A percentile compares a stretch with the other conserved stretches of the same genome.
Evolutionary conservation across 2,329 filamentous ascomycete genomes (phyloP).

Genomic region (Uncinocarpus reesii): DNA sequence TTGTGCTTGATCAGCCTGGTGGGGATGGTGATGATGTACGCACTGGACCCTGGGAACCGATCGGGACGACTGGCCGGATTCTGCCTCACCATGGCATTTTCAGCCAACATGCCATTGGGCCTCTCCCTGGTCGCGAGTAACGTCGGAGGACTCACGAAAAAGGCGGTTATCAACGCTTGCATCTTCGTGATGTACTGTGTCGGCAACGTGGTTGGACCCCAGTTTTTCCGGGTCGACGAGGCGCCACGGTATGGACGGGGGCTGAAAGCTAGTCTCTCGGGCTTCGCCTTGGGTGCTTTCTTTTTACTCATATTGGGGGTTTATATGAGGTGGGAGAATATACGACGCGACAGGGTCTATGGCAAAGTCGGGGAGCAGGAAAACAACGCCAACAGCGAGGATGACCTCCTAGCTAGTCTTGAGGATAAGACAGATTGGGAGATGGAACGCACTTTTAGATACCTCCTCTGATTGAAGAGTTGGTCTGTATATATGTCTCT

Average conservation of each 20-base stretch:
- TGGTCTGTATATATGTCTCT: not conserved
- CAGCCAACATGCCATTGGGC: not conserved
- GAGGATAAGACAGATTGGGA: constrained; percentile 2
- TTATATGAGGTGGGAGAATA: constrained; percentile 2
- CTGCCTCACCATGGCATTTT: not conserved
- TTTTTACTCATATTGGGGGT: not conserved
- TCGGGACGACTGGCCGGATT: constrained; percentile 20
- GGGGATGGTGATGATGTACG: constrained; percentile 42
- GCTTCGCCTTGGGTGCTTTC: not conserved
- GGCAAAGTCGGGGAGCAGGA: not conserved
- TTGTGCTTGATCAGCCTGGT: constrained; percentile 23
- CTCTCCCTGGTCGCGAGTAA: not conserved
- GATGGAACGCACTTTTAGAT: constrained; percentile 1
- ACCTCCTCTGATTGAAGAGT: not conserved
- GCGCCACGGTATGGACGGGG: not conserved
- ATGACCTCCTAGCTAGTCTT: not conserved
- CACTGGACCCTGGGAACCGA: constrained; percentile 26
- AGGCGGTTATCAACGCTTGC: constrained; percentile 53
- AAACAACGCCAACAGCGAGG: not conserved
- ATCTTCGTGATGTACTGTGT: constrained; percentile 51
- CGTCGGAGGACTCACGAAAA: constrained; percentile 40
- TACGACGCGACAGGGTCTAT: not conserved
- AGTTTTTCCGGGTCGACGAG: not conserved
- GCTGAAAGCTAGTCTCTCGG: not conserved
- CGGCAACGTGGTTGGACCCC: constrained; percentile 51